Conservation (phyloP, 352 stramenopile species). For the Phytophthora sp. region DNA sequence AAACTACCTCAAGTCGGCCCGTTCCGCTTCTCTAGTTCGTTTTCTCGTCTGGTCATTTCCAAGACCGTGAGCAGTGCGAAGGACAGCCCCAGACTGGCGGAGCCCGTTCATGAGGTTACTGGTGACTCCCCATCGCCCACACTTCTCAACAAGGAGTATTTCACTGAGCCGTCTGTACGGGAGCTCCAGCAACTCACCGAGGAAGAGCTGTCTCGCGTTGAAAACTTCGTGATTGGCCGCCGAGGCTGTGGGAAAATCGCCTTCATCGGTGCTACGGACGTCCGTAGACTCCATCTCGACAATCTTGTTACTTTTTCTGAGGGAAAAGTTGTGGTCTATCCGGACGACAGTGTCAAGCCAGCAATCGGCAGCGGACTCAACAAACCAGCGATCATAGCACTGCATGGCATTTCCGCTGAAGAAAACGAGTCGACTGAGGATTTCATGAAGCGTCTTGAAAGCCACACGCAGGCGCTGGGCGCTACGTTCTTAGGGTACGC, state of each 20-base stretch:
- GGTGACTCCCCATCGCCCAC: conserved; percentile 10
- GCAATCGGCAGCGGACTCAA: conserved; percentile 46
- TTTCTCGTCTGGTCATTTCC: conserved; percentile 26
- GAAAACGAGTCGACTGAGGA: conserved; percentile 21
- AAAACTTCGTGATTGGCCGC: conserved; percentile 51
- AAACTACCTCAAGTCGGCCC: conserved; percentile 8
- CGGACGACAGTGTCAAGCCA: conserved; percentile 48
- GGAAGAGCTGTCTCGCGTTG: conserved; percentile 42
- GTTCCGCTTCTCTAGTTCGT: conserved; percentile 31
- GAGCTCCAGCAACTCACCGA: conserved; percentile 48
- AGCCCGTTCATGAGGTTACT: conserved; percentile 4
- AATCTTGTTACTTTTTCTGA: conserved; percentile 45
- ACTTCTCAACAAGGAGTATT: conserved; percentile 48
- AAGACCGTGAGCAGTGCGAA: conserved; percentile 14
- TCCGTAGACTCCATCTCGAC: conserved; percentile 55
- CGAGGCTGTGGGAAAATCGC: conserved; percentile 43
- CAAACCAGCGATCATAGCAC: conserved; percentile 52
- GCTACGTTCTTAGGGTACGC: conserved; percentile 51
- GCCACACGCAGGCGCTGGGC: conserved; percentile 39
- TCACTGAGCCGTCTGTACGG: conserved; percentile 40
- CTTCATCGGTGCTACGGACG: conserved; percentile 49
- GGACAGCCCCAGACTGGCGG: background rate
- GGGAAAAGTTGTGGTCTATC: conserved; percentile 54
- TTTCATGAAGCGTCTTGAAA: conserved; percentile 49
- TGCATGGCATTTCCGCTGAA: conserved; percentile 39